Percentiles rank a stretch among this genome's conserved stretches.
Evolutionary conservation across 2,329 filamentous ascomycete genomes (phyloP).

Genomic region (Leptoxyphium fumago): DNA sequence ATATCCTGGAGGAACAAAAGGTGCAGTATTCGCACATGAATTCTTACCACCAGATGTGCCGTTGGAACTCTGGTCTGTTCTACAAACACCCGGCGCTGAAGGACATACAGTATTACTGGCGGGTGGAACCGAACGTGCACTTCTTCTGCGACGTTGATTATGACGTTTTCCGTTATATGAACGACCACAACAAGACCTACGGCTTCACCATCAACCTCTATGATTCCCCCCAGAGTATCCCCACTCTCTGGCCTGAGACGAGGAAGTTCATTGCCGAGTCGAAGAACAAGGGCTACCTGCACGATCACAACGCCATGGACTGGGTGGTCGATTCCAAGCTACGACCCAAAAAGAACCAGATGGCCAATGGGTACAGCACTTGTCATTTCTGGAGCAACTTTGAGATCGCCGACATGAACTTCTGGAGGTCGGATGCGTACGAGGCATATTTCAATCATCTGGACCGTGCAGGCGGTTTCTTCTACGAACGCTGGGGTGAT

Average conservation of each 20-base stretch:
- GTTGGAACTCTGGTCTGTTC: conserved; percentile 97
- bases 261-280: conserved; percentile 59
- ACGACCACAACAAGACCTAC: conserved; percentile 96
- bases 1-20: conserved; percentile 65
- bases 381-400: conserved; percentile 99
- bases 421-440: conserved; percentile 82
- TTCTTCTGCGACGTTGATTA: conserved; percentile 99
- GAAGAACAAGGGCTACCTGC: conserved; percentile 63
- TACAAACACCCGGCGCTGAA: conserved; percentile 85
- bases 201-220: conserved; percentile 97
- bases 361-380: conserved; percentile 86
- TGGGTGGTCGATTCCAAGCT: conserved; percentile 72
- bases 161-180: conserved; percentile 96
- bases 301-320: conserved; percentile 68
- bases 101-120: conserved; percentile 86
- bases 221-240: conserved; percentile 75
- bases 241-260: conserved; percentile 89
- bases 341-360: conserved; percentile 63
- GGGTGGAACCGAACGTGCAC: conserved; percentile 94
- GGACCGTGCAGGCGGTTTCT: conserved; percentile 89
- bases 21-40: conserved; percentile 82
- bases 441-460: conserved; percentile 94
- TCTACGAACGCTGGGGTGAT: conserved; percentile 97
- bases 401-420: conserved; percentile 83
- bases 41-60: conserved; percentile 97